Conservation (phyloP, 768 basidiomycete genomes). For the Lactarius quietus region DNA sequence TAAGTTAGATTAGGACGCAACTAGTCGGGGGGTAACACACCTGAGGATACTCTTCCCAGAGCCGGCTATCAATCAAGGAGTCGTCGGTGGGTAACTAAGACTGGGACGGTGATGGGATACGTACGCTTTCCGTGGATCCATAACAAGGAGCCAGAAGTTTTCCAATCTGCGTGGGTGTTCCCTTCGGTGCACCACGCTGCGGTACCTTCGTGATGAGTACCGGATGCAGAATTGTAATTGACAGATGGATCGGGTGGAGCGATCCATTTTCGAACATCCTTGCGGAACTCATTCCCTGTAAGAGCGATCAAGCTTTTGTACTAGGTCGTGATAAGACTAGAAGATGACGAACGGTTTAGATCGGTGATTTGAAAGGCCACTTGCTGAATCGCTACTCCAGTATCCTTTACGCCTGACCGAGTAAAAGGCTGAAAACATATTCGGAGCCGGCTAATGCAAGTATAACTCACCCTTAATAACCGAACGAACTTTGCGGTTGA, state of each 20-base stretch:
- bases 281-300: not conserved
- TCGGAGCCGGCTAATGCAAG: too few relatives aligned
- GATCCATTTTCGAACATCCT: too few relatives aligned
- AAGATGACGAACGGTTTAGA: not conserved
- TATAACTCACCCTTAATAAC: too few relatives aligned
- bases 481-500: too few relatives aligned
- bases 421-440: too few relatives aligned
- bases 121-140: not conserved
- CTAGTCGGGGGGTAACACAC: not conserved
- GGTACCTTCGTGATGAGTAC: not conserved
- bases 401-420: too few relatives aligned
- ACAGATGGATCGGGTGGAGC: too few relatives aligned
- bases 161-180: too few relatives aligned
- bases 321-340: not conserved
- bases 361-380: not conserved
- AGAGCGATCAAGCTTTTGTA: not conserved
- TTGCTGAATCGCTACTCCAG: too few relatives aligned
- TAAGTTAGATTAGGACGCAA: not conserved
- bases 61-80: too few relatives aligned
- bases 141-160: not conserved
- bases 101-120: not conserved
- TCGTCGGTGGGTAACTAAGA: too few relatives aligned
- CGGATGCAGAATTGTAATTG: not conserved
- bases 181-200: not conserved
- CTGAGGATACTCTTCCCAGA: not conserved